Base-by-base conservation (phyloP, 2,329 filamentous ascomycete species). In the Colletotrichum sublineola region DNA sequence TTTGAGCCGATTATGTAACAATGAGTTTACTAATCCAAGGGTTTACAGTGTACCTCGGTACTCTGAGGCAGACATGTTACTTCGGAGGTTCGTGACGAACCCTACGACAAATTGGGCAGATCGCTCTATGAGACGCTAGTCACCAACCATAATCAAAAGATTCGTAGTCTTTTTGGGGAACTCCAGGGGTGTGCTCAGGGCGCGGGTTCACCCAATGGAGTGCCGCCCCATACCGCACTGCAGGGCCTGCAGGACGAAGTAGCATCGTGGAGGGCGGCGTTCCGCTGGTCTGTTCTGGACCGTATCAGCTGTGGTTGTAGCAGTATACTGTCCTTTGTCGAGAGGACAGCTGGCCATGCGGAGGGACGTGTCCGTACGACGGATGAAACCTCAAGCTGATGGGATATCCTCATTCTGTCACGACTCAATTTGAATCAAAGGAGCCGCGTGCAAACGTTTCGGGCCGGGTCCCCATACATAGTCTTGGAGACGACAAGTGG, bases 281-380 rank as follows among this genome's bases (percentile, higher is more conserved):
- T 67, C 68, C 56, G 68, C 38, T 53, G 18, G 40, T 70, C 68
- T 40, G 18, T 61, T 70, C 46, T 42, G 66, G 66, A 18, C 29
- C 18, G 24, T 42, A 18, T n/a, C 38, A 12, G 38, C 40, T 5
- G 50, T 44, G 38, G 62, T 24, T n/a, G 62, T 12, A 64, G 18
- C 18, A 48, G 46, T 48, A 48, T 46, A 48, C 8, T 48, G 38
- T 44, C 24, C 48, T 55, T 42, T 55, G 62, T n/a, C 12, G 29
- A 20, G 6, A 24, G 62, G 40, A 46, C 62, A 64, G 6, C 18
- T 24, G 60, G 42, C 18, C 29, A 52, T 40, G 50, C 40, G 48
- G 40, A 60, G 20, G 24, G 1, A 64, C 15, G 38, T 55, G 29
- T 56, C 62, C 29, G 14, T 15, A 63, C 15, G 11, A 12, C 14